Percentiles rank a stretch among this genome's conserved stretches.
phyloP scores from a whole-genome alignment of 1,284 basidiomycete genomes.

The Malassezia japonica region DNA sequence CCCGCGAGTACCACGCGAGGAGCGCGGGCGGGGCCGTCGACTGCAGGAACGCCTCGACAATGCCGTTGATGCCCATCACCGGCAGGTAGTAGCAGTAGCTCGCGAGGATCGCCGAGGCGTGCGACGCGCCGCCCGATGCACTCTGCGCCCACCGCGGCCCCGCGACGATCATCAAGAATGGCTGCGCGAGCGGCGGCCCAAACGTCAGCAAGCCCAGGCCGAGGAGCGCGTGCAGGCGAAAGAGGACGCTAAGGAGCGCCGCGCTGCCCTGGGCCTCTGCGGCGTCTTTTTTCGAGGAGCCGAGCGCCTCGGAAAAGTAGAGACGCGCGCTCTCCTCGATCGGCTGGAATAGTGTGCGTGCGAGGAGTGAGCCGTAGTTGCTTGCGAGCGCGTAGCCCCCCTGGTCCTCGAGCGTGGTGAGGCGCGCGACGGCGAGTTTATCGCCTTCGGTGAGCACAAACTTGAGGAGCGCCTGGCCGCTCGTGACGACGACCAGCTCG shows the following conservation, averaged over 20 bases:
- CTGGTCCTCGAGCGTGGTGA: constrained; percentile 37
- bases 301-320: constrained; percentile 18
- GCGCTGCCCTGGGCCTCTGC: not conserved
- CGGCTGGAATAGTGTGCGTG: constrained; percentile 43
- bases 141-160: constrained; percentile 30
- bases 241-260: constrained; percentile 23
- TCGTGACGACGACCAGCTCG: constrained; percentile 65
- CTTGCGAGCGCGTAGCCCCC: constrained; percentile 45
- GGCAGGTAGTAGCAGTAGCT: constrained; percentile 38
- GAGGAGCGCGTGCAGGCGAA: constrained; percentile 29
- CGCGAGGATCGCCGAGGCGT: constrained; percentile 29
- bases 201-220: constrained; percentile 25
- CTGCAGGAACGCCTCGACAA: constrained; percentile 43
- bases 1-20: constrained; percentile 24
- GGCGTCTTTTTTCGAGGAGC: not conserved
- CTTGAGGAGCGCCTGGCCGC: constrained; percentile 75
- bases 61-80: constrained; percentile 42
- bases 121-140: constrained; percentile 16
- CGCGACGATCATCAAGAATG: constrained; percentile 33
- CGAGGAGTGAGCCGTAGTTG: constrained; percentile 43
- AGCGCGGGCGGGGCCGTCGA: constrained; percentile 20
- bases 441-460: constrained; percentile 93
- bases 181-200: constrained; percentile 25
- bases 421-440: constrained; percentile 56
- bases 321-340: constrained; percentile 39